These are phyloP conservation scores for Clitocybe nebularis DNA, from an alignment of 1,284 basidiomycete species.

Conservation along the genomic window DNA sequence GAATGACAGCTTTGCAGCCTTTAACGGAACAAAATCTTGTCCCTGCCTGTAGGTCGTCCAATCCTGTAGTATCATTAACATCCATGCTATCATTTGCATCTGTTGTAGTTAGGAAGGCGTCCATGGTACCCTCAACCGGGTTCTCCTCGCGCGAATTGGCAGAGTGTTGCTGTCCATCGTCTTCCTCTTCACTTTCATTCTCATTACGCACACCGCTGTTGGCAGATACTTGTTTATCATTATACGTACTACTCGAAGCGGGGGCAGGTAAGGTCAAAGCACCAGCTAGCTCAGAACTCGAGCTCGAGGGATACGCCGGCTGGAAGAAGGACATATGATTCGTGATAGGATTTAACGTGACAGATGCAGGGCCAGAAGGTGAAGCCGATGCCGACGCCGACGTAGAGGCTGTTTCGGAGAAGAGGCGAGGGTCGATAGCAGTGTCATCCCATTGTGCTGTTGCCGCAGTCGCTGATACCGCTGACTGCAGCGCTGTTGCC, in stretches of 20 bases:
- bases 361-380: constrained; percentile 1
- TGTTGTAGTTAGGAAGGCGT: too few species aligned
- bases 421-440: constrained; percentile 31
- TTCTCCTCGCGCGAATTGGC: too few species aligned
- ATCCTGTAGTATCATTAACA: background rate
- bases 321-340: background rate
- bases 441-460: constrained; percentile 17
- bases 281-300: constrained; percentile 37
- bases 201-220: too few species aligned
- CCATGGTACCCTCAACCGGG: too few species aligned
- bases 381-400: constrained; percentile 4
- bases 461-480: constrained; percentile 11
- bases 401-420: constrained; percentile 11
- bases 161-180: too few species aligned
- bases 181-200: too few species aligned
- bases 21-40: constrained; percentile 47
- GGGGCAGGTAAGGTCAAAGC: constrained; percentile 30
- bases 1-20: constrained; percentile 44
- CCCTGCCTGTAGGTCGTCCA: background rate
- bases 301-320: constrained; percentile 5
- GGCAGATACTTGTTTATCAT: too few species aligned
- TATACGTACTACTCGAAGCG: background rate
- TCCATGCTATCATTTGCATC: background rate
- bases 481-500: constrained; percentile 23
- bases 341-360: background rate